phyloP scores from a whole-genome alignment of 352 stramenopile genomes.

The Phytophthora pini region DNA sequence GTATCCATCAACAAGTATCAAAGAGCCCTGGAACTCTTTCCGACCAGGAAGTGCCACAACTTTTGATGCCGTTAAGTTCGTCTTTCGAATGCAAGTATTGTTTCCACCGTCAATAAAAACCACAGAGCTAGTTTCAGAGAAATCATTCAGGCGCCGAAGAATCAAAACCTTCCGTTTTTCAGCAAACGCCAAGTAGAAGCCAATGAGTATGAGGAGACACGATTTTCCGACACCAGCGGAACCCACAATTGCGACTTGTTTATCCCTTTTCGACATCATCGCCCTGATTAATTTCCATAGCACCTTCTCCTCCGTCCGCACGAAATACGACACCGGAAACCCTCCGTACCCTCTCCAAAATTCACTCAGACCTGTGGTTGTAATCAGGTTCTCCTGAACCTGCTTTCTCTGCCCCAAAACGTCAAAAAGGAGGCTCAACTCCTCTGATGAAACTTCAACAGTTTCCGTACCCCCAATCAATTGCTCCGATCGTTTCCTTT shows the following conservation, averaged over 20 bases:
- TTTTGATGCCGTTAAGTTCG: constrained; percentile 19
- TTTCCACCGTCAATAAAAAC: constrained; percentile 28
- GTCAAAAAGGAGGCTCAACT: constrained; percentile 21
- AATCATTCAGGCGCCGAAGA: constrained; percentile 24
- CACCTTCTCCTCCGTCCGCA: constrained; percentile 29
- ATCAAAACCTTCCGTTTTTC: constrained; percentile 32
- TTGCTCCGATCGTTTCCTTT: constrained; percentile 31
- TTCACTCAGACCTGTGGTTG: constrained; percentile 14
- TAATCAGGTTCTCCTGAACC: constrained; percentile 4
- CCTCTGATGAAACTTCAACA: constrained; percentile 9
- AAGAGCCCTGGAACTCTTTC: constrained; percentile 25
- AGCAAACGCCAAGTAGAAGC: constrained; percentile 31
- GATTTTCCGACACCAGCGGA: constrained; percentile 39
- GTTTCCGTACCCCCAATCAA: constrained; percentile 11
- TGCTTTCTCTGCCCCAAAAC: constrained; percentile 13
- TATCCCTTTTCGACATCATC: constrained; percentile 24
- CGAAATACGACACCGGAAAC: constrained; percentile 34
- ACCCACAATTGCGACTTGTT: constrained; percentile 27
- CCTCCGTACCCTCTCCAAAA: constrained; percentile 29
- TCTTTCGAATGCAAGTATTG: constrained; percentile 18
- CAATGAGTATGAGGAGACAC: constrained; percentile 29
- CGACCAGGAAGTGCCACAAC: constrained; percentile 24
- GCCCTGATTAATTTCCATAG: constrained; percentile 29
- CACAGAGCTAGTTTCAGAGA: constrained; percentile 17
- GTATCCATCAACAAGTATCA: constrained; percentile 33